phyloP scores from a whole-genome alignment of 441 rosid species.

The Gossypium armourianum region DNA sequence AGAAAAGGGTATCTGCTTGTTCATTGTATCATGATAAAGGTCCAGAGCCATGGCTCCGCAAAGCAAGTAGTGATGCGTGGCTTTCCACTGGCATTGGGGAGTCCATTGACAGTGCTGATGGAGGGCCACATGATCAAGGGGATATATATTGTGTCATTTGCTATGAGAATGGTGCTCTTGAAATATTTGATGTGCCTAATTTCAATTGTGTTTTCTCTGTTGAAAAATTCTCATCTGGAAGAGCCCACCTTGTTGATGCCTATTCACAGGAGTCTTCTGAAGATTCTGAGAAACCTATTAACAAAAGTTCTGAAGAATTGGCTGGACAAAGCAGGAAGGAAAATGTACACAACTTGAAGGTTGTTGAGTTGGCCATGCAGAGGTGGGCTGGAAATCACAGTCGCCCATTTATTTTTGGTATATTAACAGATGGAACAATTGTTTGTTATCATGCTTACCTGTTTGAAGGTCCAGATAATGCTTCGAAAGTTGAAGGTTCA shows the following conservation, averaged over 20 bases:
- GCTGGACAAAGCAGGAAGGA: conserved; percentile 56
- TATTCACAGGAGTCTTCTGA: conserved; percentile 31
- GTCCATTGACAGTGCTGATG: conserved; percentile 75
- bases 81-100: conserved; percentile 78
- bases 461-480: conserved; percentile 63
- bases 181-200: conserved; percentile 84
- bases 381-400: conserved; percentile 84
- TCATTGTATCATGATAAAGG: conserved; percentile 87
- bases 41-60: conserved; percentile 89
- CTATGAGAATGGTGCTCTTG: conserved; percentile 70
- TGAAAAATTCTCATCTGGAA: conserved; percentile 77
- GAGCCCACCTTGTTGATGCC: conserved; percentile 59
- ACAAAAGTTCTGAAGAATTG: conserved; percentile 37
- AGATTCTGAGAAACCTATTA: conserved; percentile 33
- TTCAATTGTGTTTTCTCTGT: conserved; percentile 70
- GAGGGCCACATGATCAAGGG: conserved; percentile 74
- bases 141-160: conserved; percentile 84
- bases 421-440: conserved; percentile 87
- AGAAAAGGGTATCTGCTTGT: conserved; percentile 63
- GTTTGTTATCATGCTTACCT: conserved; percentile 86
- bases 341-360: conserved; percentile 45
- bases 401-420: conserved; percentile 76
- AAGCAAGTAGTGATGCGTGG: conserved; percentile 95
- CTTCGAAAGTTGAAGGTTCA: conserved; percentile 46
- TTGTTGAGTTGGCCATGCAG: conserved; percentile 84